Evolutionary conservation across 2,329 filamentous ascomycete genomes (phyloP), one percentile per base, ranked within the genome.

Genomic region (Lecanicillium sp.): DNA sequence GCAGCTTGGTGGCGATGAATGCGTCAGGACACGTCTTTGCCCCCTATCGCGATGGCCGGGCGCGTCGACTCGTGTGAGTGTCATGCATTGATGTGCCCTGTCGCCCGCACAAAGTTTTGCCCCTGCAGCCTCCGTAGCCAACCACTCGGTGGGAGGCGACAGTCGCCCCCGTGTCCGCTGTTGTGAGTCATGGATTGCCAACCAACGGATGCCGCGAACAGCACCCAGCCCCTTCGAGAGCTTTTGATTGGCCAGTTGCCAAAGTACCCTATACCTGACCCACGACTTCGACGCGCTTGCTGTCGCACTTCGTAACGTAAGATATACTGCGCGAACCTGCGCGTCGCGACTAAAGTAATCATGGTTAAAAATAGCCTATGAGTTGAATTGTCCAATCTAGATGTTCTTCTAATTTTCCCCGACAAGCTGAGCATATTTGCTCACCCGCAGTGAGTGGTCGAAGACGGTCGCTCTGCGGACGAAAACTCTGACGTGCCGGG

Each of bases 401-500:
- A n/a, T n/a, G n/a, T n/a, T n/a, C n/a, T n/a, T n/a, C n/a, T n/a
- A n/a, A n/a, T n/a, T n/a, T n/a, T n/a, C n/a, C n/a, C n/a, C n/a
- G n/a, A n/a, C n/a, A n/a, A n/a, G n/a, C n/a, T n/a, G n/a, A n/a
- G n/a, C n/a, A n/a, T n/a, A n/a, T n/a, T n/a, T n/a, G n/a, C n/a
- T n/a, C n/a, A n/a, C n/a, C n/a, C n/a, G n/a, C n/a, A n/a, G n/a
- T 9, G 5, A 7, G 4, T 12, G n/a, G 14, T 13, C 14, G n/a
- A 25, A 25, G 11, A 12, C 18, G 30, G 19, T 15, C 16, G 17
- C 15, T 19, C 16, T 9, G 42, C 45, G 47, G 42, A 46, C 50
- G 44, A 55, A 59, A 58, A 51, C 51, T 54, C 50, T 45, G 48
- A 52, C 50, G 46, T 44, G 45, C 48, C 43, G 43, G 44, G 49